Base-by-base conservation (phyloP, 495 filamentous ascomycete species). In the Talaromyces nanjingensis region DNA sequence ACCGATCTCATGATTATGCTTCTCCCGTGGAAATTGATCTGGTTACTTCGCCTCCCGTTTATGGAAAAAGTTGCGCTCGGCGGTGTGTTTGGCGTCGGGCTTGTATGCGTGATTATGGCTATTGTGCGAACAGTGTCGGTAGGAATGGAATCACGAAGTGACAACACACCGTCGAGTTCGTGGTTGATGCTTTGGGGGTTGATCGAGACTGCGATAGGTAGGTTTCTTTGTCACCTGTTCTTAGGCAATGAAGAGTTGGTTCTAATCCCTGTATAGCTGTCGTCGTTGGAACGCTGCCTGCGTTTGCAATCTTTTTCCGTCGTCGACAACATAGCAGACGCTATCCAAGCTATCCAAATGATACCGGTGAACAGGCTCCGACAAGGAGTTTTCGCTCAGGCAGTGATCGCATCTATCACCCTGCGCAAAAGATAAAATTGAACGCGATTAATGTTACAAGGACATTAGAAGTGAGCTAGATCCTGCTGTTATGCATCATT, bases 1-100 rank as follows among this genome's bases (percentile, higher is more conserved):
- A 77, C 77, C n/a, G 80, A 83, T 63, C 63, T 83, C 49, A 65
- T 78, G 61, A 79, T 84, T 68, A 84, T 84, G 80, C 71, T 74
- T 27, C 74, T 84, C 62, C 80, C 81, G 6, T 63, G 83, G 55
- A 68, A 73, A n/a, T 72, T 84, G 11, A 79, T 83, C 45, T 78
- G 75, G 72, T 76, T 78, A 49, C 69, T 84, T 24, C 73, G 73
- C 52, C 76, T 83, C 42, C 72, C 77, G 24, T 61, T 60, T 5
- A 71, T 70, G 61, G 78, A 82, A 59, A 84, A 83, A 66, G 14
- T 76, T 14, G 80, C 76, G 18, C 72, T 84, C 42, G 75, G 75
- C 11, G 74, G 71, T 18, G 68, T 83, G 12, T 84, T 84, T 66
- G 76, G 77, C 54, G 70, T 83, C 11, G 74, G 80, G 59, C 76